Conservation (phyloP, 2,329 filamentous ascomycete species). For the Xylaria sp. region DNA sequence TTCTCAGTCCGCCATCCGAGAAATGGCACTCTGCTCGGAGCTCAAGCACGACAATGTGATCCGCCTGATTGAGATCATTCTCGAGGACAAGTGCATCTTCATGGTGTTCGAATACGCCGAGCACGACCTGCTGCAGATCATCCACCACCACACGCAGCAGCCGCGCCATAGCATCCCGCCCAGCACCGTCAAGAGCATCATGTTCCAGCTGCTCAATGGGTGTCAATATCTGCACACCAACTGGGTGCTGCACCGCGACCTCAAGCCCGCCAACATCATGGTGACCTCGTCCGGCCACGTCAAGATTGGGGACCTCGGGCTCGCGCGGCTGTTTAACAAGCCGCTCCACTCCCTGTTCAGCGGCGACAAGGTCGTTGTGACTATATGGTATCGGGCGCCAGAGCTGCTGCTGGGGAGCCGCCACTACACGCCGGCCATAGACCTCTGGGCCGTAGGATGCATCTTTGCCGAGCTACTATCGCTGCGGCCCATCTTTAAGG, state of each 20-base stretch:
- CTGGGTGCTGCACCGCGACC: slow-evolving; percentile 95
- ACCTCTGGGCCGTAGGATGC: slow-evolving; percentile 97
- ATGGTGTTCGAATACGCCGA: slow-evolving; percentile 99
- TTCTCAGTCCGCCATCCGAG: slow-evolving; percentile 93
- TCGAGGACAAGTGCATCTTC: slow-evolving; percentile 98
- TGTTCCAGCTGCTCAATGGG: slow-evolving; percentile 95
- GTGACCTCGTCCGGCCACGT: slow-evolving; percentile 89
- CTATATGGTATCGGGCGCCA: slow-evolving; percentile 97
- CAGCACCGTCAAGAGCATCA: slow-evolving; percentile 86
- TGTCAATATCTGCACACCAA: slow-evolving; percentile 94
- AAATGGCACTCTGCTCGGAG: slow-evolving; percentile 97
- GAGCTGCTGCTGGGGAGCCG: slow-evolving; percentile 88
- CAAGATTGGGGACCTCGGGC: slow-evolving; percentile 91
- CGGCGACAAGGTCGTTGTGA: slow-evolving; percentile 97
- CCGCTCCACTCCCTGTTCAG: slow-evolving; percentile 89
- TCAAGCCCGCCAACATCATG: slow-evolving; percentile 99
- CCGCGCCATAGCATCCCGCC: slow-evolving; percentile 88
- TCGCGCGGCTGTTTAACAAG: slow-evolving; percentile 92
- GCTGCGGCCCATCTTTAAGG: slow-evolving; percentile 94
- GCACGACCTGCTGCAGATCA: slow-evolving; percentile 95
- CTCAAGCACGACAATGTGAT: slow-evolving; percentile 89
- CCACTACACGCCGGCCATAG: slow-evolving; percentile 97
- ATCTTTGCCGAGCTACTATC: slow-evolving; percentile 96
- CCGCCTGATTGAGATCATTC: slow-evolving; percentile 88
- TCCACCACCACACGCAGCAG: slow-evolving; percentile 94